Evolutionary conservation across 2,329 filamentous ascomycete genomes (phyloP), one percentile per base, ranked within the genome.

Genomic region (Amylocarpus encephaloides): DNA sequence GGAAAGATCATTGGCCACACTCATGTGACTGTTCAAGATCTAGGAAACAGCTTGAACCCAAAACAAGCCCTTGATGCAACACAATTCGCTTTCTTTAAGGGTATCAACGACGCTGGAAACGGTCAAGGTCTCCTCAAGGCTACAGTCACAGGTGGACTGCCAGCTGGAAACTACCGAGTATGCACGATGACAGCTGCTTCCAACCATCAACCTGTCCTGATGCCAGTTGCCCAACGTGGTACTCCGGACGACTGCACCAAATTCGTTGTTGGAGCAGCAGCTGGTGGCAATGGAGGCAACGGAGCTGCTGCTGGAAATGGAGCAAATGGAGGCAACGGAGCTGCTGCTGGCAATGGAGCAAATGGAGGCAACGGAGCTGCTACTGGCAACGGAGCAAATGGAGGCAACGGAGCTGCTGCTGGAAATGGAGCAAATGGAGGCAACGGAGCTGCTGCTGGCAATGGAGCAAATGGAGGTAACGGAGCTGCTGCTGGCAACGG

Each of bases 141-240:
- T 15, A 57, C 51, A 6, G 70, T 73, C 1, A 64, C 66, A 30
- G 66, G 63, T 43, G 71, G 70, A 46, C 66, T 73, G 9, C 66
- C 67, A 22, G 65, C 68, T 36, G 70, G 71, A 11, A 68, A 64
- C 45, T 73, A 73, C 52, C 66, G 71, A 45, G 62, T 72, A n/a
- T 74, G 71, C 61, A 72, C 71, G 6, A 66, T 74, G 66, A 64
- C 64, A 42, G 63, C 66, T 34, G 58, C 71, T 12, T 62, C 64
- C 35, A 74, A 73, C 56, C 71, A 74, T 62, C 69, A 71, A 43
- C 67, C 68, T 43, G 68, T 70, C 19, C 50, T 69, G 16, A 71
- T 71, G 69, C 69, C 69, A 22, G 67, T 73, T 36, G 71, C 71
- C 34, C 70, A 72, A 60, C 66, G 71, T 50, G 71, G 71, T 54